Base-by-base conservation (phyloP, 306 rosid species). In the Inga laurina region DNA sequence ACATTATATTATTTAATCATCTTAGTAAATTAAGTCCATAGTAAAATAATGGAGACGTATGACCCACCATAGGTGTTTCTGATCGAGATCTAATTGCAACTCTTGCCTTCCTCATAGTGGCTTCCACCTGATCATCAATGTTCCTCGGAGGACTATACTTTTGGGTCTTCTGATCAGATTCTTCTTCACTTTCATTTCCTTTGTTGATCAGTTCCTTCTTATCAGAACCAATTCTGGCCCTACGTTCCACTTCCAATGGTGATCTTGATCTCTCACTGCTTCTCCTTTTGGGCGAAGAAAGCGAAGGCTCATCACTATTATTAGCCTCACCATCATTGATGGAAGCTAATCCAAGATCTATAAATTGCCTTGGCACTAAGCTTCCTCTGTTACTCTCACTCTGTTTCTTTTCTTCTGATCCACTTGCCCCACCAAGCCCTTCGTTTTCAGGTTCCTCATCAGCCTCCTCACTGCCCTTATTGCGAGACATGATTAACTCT, bases 11-110 rank as follows among this genome's bases (percentile, higher is more conserved):
- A 67, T 30, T 24, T 61, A 19, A 72, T 78, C 8, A 81, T 73
- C 46, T 67, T 12, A 64, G 11, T 9, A 4, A 35, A 65, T 59
- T 59, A 21, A 69, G 13, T 21, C 9, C 3, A n/a, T 43, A 32
- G 2, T 4, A 64, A 64, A 64, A 13, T 24, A 27, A 64, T 27
- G 19, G 2, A 8, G 64, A 19, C 22, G 21, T 8, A 9, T 12
- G 41, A 30, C n/a, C 46, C 14, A 95, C 99, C 96, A 91, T 90
- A 1, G 90, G 85, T n/a, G 91, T 91, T 61, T 93, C 94, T 3
- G 97, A 91, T 86, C 94, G 79, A 68, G 97, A 92, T 93, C 97
- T 87, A 56, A 96, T 96, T 0, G 94, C 86, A 78, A 96, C 99
- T 16, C 98, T 84, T 0, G 98, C 93, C 84, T 89, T 96, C 68